phyloP scores from a whole-genome alignment of 495 filamentous ascomycete species.

The Hypoxylon lenormandii region DNA sequence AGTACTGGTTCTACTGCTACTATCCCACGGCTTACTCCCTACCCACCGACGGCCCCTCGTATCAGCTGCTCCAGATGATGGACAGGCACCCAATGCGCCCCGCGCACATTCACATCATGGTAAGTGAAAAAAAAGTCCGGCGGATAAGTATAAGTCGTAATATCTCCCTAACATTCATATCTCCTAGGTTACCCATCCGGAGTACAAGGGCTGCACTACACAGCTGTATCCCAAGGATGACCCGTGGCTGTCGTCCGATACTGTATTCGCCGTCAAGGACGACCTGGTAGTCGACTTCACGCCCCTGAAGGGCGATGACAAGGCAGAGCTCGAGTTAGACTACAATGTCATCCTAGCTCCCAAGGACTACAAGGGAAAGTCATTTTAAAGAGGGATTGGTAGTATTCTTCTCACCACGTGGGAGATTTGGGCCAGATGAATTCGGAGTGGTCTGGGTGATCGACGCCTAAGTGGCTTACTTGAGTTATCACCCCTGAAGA shows the following conservation, averaged over 20 bases:
- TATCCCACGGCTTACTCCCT: slow-evolving; percentile 84
- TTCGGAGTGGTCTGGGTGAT: background rate
- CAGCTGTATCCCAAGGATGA: slow-evolving; percentile 81
- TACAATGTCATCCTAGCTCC: slow-evolving; percentile 70
- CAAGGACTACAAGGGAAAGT: slow-evolving; percentile 64
- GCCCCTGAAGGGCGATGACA: slow-evolving; percentile 68
- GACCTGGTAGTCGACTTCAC: slow-evolving; percentile 79
- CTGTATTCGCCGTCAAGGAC: slow-evolving; percentile 84
- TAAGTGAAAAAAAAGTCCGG: slow-evolving; percentile 58
- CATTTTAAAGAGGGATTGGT: slow-evolving; percentile 16
- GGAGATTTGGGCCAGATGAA: background rate
- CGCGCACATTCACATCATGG: slow-evolving; percentile 87
- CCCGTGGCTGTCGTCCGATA: slow-evolving; percentile 75
- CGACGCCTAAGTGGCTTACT: background rate
- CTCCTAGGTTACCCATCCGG: slow-evolving; percentile 59
- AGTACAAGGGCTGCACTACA: slow-evolving; percentile 75
- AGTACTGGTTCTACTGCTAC: slow-evolving; percentile 84
- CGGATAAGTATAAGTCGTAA: background rate
- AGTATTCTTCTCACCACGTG: background rate
- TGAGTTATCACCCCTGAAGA: background rate
- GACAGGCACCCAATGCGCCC: slow-evolving; percentile 86
- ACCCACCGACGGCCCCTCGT: slow-evolving; percentile 78
- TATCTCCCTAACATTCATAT: slow-evolving; percentile 6
- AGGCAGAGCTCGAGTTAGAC: slow-evolving; percentile 76
- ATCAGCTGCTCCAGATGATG: slow-evolving; percentile 74